Percentiles rank a stretch among this genome's conserved stretches.
These are phyloP conservation scores for Thielaviopsis musarum DNA, from an alignment of 2,329 filamentous ascomycete species.

Conservation along the genomic window DNA sequence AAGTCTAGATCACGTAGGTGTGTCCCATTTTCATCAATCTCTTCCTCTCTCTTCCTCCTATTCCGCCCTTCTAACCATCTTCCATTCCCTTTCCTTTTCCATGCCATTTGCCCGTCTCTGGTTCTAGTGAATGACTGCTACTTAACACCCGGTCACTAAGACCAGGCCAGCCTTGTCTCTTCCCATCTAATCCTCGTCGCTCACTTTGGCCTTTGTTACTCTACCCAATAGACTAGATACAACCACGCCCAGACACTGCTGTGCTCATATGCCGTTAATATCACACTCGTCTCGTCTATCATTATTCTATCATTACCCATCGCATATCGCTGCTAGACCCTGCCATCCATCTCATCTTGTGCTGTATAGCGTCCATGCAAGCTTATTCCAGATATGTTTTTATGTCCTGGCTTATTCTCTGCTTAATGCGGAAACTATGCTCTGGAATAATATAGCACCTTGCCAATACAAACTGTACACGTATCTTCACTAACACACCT, in stretches of 20 bases:
- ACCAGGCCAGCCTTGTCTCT: background rate
- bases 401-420: background rate
- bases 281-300: too few relatives aligned
- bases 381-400: background rate
- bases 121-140: background rate
- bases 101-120: background rate
- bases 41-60: too few relatives aligned
- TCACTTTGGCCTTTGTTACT: background rate
- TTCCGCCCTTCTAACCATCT: too few relatives aligned
- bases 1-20: constrained; percentile 41
- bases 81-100: background rate
- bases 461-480: background rate
- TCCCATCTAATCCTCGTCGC: background rate
- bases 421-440: background rate
- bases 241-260: too few relatives aligned
- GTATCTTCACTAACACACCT: background rate
- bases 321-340: too few relatives aligned
- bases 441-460: background rate
- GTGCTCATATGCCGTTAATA: too few relatives aligned
- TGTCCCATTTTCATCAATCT: background rate
- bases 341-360: too few relatives aligned
- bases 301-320: too few relatives aligned
- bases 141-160: background rate
- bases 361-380: too few relatives aligned
- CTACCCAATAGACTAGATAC: too few relatives aligned